Conservation (phyloP, 2,329 filamentous ascomycete species). For the Amesomyces nigricolor region DNA sequence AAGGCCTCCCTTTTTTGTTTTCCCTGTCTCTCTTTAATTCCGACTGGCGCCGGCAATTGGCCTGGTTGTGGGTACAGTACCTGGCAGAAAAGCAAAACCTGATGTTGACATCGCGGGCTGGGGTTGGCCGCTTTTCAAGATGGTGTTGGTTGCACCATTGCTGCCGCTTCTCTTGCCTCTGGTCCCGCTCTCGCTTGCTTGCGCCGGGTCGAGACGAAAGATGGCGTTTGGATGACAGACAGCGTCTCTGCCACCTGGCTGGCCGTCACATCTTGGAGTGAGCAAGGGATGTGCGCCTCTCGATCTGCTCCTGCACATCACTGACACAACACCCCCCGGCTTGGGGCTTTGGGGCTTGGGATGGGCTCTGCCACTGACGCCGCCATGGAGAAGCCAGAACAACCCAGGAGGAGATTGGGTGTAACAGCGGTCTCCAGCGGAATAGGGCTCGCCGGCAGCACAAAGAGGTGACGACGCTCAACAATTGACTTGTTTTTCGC, state of each 20-base stretch:
- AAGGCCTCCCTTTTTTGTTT: neutral
- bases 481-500: too few relatives aligned
- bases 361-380: too few relatives aligned
- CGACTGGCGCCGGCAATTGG: conserved; percentile 7
- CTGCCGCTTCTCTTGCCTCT: conserved; percentile 1
- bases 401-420: neutral
- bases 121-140: neutral
- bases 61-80: neutral
- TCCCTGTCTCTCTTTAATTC: neutral
- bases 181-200: too few relatives aligned
- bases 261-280: neutral
- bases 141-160: conserved; percentile 8
- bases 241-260: neutral
- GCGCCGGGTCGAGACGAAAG: too few relatives aligned
- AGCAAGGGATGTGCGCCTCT: neutral
- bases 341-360: too few relatives aligned
- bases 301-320: conserved; percentile 8
- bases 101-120: neutral
- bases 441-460: neutral
- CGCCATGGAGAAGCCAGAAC: neutral
- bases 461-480: too few relatives aligned
- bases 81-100: neutral
- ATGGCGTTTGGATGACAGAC: neutral
- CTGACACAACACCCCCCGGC: neutral
- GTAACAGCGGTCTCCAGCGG: neutral